Percentiles rank a stretch among this genome's conserved stretches.
Evolutionary conservation across 768 basidiomycete species (phyloP).

Genomic region (Gloeostereum incarnatum): DNA sequence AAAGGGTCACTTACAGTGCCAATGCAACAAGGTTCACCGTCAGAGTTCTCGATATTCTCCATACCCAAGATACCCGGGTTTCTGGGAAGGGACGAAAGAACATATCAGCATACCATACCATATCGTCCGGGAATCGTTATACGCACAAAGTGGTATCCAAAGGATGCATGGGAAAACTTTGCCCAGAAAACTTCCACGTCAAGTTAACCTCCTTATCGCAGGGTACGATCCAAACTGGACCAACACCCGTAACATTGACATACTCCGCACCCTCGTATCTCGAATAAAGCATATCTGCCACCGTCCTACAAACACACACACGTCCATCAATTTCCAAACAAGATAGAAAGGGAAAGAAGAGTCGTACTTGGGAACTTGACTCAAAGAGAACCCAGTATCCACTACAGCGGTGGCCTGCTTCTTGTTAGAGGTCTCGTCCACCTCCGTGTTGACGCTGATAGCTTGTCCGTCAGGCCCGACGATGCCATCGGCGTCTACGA

Average conservation of each 20-base stretch:
- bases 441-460: conserved; percentile 35
- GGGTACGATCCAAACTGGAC: conserved; percentile 50
- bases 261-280: conserved; percentile 44
- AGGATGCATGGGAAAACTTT: conserved; percentile 53
- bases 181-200: conserved; percentile 53
- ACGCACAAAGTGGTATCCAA: conserved; percentile 51
- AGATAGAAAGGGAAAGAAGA: conserved; percentile 1
- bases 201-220: conserved; percentile 57
- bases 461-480: conserved; percentile 50
- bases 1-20: conserved; percentile 23
- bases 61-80: conserved; percentile 23
- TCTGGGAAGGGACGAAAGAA: conserved; percentile 9
- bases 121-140: neutral
- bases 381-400: conserved; percentile 63
- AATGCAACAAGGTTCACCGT: conserved; percentile 25
- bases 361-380: conserved; percentile 46
- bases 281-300: conserved; percentile 56
- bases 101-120: too few species aligned
- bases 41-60: conserved; percentile 18
- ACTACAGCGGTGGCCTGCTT: conserved; percentile 50
- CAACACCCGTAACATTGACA: conserved; percentile 24
- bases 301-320: conserved; percentile 23
- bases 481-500: conserved; percentile 53
- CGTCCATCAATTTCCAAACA: conserved; percentile 9
- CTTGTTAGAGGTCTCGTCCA: conserved; percentile 28